Percentiles rank a stretch among this genome's conserved stretches.
phyloP scores from a whole-genome alignment of 768 basidiomycete species.

The Leucocoprinus leucothites region DNA sequence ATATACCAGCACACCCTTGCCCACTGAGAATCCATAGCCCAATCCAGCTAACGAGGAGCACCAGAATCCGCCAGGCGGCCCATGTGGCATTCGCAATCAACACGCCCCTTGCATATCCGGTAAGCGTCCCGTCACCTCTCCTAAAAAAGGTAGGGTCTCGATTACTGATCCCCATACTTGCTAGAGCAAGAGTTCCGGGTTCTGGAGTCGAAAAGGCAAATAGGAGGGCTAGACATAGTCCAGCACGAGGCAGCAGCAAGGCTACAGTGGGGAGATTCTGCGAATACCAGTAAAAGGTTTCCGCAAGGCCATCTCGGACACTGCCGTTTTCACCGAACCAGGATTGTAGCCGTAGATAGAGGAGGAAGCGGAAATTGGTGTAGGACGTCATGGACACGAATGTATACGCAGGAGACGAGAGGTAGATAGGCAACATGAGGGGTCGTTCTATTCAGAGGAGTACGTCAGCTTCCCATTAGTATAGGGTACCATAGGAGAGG shows the following conservation, averaged over 20 bases:
- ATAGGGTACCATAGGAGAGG: conserved; percentile 3
- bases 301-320: conserved; percentile 55
- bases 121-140: conserved; percentile 58
- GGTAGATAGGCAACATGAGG: conserved; percentile 76
- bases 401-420: conserved; percentile 76
- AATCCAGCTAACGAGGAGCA: conserved; percentile 71
- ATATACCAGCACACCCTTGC: conserved; percentile 75
- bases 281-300: conserved; percentile 79
- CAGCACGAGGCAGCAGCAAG: conserved; percentile 82
- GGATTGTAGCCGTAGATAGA: conserved; percentile 72
- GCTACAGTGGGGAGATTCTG: conserved; percentile 83
- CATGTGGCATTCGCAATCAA: conserved; percentile 78
- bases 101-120: conserved; percentile 74
- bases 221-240: conserved; percentile 69
- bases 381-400: conserved; percentile 77
- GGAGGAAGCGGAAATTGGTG: conserved; percentile 80
- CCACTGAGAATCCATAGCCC: conserved; percentile 80
- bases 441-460: conserved; percentile 62
- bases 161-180: conserved; percentile 28
- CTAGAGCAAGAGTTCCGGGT: conserved; percentile 42
- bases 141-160: conserved; percentile 80
- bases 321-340: conserved; percentile 30
- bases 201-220: conserved; percentile 46
- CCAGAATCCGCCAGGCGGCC: conserved; percentile 71
- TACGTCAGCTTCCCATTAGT: conserved; percentile 10